Percentiles rank a stretch among this genome's conserved stretches.
Evolutionary conservation across 192 early-diverging fungal species (phyloP).

Genomic region (Coemansia sp.): DNA sequence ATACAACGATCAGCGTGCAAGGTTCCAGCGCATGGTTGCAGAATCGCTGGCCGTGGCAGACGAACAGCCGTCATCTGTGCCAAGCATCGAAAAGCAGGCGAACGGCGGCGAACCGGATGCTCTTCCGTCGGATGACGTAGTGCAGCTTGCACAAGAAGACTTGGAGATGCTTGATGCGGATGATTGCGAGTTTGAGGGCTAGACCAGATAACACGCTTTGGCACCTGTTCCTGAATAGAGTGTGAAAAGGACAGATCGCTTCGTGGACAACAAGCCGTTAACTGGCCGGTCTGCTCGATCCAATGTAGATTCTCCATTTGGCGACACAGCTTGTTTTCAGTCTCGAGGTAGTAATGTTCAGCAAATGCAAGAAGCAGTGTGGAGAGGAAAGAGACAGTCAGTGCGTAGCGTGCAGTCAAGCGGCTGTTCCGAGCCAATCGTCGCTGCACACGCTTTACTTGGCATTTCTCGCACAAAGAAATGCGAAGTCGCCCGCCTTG

Average conservation of each 20-base stretch:
- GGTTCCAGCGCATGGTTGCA: conserved; percentile 40
- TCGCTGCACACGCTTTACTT: not conserved
- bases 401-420: not conserved
- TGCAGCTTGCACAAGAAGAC: conserved; percentile 23
- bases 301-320: no score
- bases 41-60: conserved; percentile 28
- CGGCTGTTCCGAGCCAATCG: not conserved
- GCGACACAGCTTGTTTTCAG: no score
- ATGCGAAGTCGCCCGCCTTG: not conserved
- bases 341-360: no score
- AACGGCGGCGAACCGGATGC: not conserved
- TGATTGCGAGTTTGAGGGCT: not conserved
- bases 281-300: no score
- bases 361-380: no score
- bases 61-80: not conserved
- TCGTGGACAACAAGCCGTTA: no score
- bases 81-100: not conserved
- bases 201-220: not conserved
- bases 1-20: conserved; percentile 34
- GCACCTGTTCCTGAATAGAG: no score
- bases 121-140: conserved; percentile 6
- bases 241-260: no score
- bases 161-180: conserved; percentile 32
- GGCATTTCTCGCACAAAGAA: not conserved
- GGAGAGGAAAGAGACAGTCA: not conserved